Evolutionary conservation across 352 stramenopile genomes (phyloP).

Genomic region (Thraustochytrium striatum): DNA sequence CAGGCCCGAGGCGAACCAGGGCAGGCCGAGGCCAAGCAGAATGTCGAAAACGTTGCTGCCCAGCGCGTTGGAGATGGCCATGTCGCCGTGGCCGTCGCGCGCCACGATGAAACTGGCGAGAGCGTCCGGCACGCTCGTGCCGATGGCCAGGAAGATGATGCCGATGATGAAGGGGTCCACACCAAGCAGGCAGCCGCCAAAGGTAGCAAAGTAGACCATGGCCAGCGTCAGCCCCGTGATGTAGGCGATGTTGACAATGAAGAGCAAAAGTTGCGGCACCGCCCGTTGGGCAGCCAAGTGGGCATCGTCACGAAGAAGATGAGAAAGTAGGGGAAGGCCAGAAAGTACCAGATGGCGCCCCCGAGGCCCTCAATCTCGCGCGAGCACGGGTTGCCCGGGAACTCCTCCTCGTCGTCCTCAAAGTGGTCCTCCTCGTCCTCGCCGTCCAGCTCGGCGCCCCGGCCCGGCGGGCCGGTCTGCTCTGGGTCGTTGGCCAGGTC

Average conservation of each 20-base stretch:
- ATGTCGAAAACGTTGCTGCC: constrained; percentile 76
- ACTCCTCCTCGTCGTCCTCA: constrained; percentile 21
- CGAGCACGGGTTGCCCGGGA: constrained; percentile 3
- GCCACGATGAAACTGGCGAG: constrained; percentile 57
- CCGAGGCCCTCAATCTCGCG: background rate
- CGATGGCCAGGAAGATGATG: constrained; percentile 56
- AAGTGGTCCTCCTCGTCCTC: background rate
- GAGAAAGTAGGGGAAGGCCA: constrained; percentile 36
- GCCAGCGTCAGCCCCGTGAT: constrained; percentile 56
- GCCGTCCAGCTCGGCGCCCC: background rate
- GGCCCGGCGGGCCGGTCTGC: background rate
- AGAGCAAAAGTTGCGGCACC: constrained; percentile 46
- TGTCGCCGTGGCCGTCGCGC: constrained; percentile 61
- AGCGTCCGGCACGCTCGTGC: constrained; percentile 58
- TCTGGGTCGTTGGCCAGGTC: background rate
- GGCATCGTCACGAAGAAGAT: constrained; percentile 34
- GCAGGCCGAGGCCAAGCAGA: constrained; percentile 66
- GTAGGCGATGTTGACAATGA: constrained; percentile 55
- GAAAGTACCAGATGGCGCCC: constrained; percentile 6
- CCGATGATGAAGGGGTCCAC: constrained; percentile 55
- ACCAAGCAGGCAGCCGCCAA: constrained; percentile 50
- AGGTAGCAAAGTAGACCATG: constrained; percentile 54
- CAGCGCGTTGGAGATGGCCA: constrained; percentile 69
- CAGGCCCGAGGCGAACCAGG: constrained; percentile 61
- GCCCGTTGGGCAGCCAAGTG: background rate